A percentile compares a stretch with the other conserved stretches of the same genome.
These are phyloP conservation scores for Tolypocladium cylindrosporum DNA, from an alignment of 2,329 filamentous ascomycete genomes.

Conservation along the genomic window DNA sequence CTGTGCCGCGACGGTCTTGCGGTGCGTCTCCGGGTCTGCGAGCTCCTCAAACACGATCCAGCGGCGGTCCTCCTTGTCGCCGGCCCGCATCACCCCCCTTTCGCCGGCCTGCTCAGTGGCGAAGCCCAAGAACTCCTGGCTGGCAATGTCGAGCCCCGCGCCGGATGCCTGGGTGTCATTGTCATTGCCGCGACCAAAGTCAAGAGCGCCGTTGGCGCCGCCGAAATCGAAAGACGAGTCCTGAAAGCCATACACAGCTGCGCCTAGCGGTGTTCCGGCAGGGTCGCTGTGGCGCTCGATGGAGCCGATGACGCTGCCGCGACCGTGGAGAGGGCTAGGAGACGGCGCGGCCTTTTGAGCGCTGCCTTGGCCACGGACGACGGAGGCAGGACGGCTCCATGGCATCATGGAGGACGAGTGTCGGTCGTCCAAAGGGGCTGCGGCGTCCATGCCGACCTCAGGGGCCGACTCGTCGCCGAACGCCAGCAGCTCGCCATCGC, in stretches of 20 bases:
- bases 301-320: slow-evolving; percentile 24
- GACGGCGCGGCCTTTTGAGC: slow-evolving; percentile 20
- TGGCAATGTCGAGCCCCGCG: slow-evolving; percentile 32
- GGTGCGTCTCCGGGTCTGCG: slow-evolving; percentile 45
- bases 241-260: slow-evolving; percentile 21
- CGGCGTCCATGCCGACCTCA: slow-evolving; percentile 63
- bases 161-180: slow-evolving; percentile 21
- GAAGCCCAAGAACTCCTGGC: slow-evolving; percentile 35
- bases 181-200: slow-evolving; percentile 11
- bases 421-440: slow-evolving; percentile 56
- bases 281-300: slow-evolving; percentile 40
- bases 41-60: slow-evolving; percentile 61
- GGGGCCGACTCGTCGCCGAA: slow-evolving; percentile 33
- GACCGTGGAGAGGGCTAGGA: slow-evolving; percentile 27
- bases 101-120: slow-evolving; percentile 24
- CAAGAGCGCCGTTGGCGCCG: slow-evolving; percentile 7
- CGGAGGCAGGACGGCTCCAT: slow-evolving; percentile 42
- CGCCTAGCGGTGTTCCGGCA: slow-evolving; percentile 18
- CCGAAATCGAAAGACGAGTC: slow-evolving; percentile 21
- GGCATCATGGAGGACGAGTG: slow-evolving; percentile 42
- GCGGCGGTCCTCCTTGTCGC: slow-evolving; percentile 20
- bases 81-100: slow-evolving; percentile 20
- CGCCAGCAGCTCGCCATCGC: slow-evolving; percentile 17
- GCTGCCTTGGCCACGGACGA: slow-evolving; percentile 28
- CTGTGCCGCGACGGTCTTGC: slow-evolving; percentile 58